A percentile compares a stretch with the other conserved stretches of the same genome.
phyloP scores from a whole-genome alignment of 2,329 filamentous ascomycete species.

The Colletotrichum plurivorum region DNA sequence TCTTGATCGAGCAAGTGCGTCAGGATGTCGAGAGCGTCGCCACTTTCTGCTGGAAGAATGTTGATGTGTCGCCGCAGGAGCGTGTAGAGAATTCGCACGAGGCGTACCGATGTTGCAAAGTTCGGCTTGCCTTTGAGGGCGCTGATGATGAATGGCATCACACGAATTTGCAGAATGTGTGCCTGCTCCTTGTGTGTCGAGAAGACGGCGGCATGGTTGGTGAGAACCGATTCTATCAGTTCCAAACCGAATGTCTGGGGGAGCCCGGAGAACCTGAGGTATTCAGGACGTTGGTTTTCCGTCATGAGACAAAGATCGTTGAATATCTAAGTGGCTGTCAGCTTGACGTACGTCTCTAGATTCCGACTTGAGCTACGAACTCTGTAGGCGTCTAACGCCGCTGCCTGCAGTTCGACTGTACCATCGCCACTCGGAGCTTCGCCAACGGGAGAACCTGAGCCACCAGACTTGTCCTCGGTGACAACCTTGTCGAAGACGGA shows the following conservation, averaged over 20 bases:
- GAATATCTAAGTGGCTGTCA: slow-evolving; percentile 71
- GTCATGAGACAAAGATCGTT: slow-evolving; percentile 91
- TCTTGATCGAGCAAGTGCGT: slow-evolving; percentile 93
- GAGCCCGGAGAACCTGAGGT: slow-evolving; percentile 83
- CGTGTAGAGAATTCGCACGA: slow-evolving; percentile 86
- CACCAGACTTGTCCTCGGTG: slow-evolving; percentile 75
- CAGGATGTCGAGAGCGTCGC: slow-evolving; percentile 84
- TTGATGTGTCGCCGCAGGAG: slow-evolving; percentile 83
- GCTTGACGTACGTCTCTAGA: slow-evolving; percentile 3
- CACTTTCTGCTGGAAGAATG: slow-evolving; percentile 83
- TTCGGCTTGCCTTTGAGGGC: slow-evolving; percentile 82
- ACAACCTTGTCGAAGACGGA: slow-evolving; percentile 94
- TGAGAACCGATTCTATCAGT: slow-evolving; percentile 90
- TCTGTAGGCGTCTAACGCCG: slow-evolving; percentile 87
- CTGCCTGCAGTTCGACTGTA: slow-evolving; percentile 76
- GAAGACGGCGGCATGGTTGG: slow-evolving; percentile 88
- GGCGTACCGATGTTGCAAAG: slow-evolving; percentile 86
- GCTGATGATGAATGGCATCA: slow-evolving; percentile 87
- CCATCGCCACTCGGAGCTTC: slow-evolving; percentile 78
- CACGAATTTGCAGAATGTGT: slow-evolving; percentile 79
- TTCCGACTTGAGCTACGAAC: slow-evolving; percentile 55
- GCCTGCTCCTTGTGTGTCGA: slow-evolving; percentile 84
- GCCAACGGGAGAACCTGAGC: slow-evolving; percentile 71
- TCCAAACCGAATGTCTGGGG: slow-evolving; percentile 90
- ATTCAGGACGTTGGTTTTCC: slow-evolving; percentile 86